Evolutionary conservation across 805 yeast species (phyloP), one percentile per base, ranked within the genome.

Genomic region (Suhomyces tanzawaensis): DNA sequence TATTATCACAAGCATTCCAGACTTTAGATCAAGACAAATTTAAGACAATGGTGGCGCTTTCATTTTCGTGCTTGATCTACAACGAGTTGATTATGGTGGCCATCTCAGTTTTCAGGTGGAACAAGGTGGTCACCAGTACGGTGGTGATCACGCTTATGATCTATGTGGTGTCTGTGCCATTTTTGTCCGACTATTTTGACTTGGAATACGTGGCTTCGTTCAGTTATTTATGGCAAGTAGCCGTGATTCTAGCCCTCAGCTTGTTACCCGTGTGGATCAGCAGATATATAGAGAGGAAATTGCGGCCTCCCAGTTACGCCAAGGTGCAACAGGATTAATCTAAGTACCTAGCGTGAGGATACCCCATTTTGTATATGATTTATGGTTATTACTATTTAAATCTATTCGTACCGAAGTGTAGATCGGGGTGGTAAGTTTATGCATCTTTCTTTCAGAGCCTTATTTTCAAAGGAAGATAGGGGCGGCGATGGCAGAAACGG

Each of bases 71-170:
- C 1, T 67, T 93, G 37, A 69, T 95, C 5, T 64, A 86, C 46
- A 91, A 90, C 57, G 99, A 95, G 64, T 70, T 93, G 52, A 69
- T 83, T 9, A 93, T 93, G 98, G 97, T 93, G 37, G 95, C 89
- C 1, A 64, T 91, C 33, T 96, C 88, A 53, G 84, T 91, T 23
- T 85, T 85, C 53, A 87, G 85, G n/a, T 93, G 99, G 99, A 85
- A 77, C 52, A 77, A 72, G 52, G 69, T 71, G 9, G 89, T 93
- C 96, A 53, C 82, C 2, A 64, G 78, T 12, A 71, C 93, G 0
- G 87, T 89, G 49, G 53, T 89, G 16, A 66, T 80, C 11, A 91
- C 98, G 0, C 58, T 85, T 29, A 64, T 72, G 16, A 55, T 83
- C 17, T 93, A 78, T 59, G 58, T 87, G 32, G 81, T 76, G 1